Percentiles rank a stretch among this genome's conserved stretches.
These are phyloP conservation scores for Macrophomina phaseolina DNA, from an alignment of 2,329 filamentous ascomycete species.

Conservation along the genomic window DNA sequence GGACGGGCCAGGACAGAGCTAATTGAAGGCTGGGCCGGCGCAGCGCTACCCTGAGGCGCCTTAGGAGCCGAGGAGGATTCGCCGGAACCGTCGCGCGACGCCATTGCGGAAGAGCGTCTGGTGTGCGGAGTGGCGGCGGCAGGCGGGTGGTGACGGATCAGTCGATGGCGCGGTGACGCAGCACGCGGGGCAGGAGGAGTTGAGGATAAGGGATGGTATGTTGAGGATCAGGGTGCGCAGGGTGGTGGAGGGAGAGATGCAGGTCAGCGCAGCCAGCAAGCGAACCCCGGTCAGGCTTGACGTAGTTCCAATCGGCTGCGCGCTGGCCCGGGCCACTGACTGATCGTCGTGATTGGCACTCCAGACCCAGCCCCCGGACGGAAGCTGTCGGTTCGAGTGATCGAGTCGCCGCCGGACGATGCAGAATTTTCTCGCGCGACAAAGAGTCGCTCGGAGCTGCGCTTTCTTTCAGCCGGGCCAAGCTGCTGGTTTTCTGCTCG, in stretches of 20 bases:
- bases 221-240: conserved; percentile 18
- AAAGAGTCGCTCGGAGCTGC: neutral
- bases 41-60: conserved; percentile 15
- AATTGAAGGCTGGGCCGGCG: conserved; percentile 20
- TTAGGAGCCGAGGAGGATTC: conserved; percentile 26
- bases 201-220: conserved; percentile 10
- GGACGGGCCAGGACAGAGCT: conserved; percentile 11
- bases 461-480: conserved; percentile 16
- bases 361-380: neutral
- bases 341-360: conserved; percentile 22
- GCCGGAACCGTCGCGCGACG: conserved; percentile 20
- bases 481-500: neutral
- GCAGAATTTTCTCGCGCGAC: conserved; percentile 8
- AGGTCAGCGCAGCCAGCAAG: conserved; percentile 9
- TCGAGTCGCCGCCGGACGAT: neutral
- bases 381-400: neutral
- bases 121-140: neutral
- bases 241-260: conserved; percentile 20
- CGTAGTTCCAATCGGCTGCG: conserved; percentile 21
- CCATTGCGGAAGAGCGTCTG: conserved; percentile 3
- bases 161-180: neutral
- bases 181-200: neutral
- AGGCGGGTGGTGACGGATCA: neutral
- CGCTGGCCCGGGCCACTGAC: conserved; percentile 10
- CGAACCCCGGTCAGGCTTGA: conserved; percentile 21